These are phyloP conservation scores for Asclepias syriaca DNA, from an alignment of 257 asterid species.

Conservation along the genomic window DNA sequence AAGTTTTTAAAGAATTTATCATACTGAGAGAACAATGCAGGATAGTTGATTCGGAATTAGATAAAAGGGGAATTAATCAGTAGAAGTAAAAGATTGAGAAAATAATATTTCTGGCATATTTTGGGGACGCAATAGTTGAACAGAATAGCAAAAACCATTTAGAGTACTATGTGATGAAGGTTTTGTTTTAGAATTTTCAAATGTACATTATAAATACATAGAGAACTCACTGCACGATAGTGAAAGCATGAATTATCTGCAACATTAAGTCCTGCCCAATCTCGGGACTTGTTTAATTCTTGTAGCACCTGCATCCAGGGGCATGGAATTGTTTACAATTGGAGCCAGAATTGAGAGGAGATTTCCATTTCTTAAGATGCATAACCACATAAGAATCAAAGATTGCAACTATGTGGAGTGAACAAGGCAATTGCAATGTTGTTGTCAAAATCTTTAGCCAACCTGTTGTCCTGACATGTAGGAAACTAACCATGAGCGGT, in stretches of 20 bases:
- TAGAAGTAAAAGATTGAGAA: neutral
- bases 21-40: neutral
- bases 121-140: neutral
- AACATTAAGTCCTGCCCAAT: conserved; percentile 82
- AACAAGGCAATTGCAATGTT: neutral
- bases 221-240: conserved; percentile 69
- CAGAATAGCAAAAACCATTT: neutral
- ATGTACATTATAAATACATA: neutral
- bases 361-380: neutral
- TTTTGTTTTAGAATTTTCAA: neutral
- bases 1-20: neutral
- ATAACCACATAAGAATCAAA: conserved; percentile 2
- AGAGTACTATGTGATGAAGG: neutral
- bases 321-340: neutral
- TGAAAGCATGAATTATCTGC: conserved; percentile 98
- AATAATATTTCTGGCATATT: neutral
- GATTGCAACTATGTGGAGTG: conserved; percentile 18
- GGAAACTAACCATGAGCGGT: conserved; percentile 90
- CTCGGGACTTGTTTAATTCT: conserved; percentile 59
- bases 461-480: conserved; percentile 80
- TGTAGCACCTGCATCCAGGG: conserved; percentile 41
- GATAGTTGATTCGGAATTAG: neutral
- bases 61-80: neutral
- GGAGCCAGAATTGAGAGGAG: neutral
- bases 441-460: conserved; percentile 18